A percentile compares a stretch with the other conserved stretches of the same genome.
These are phyloP conservation scores for Cytospora piceicola DNA, from an alignment of 2,329 filamentous ascomycete species.

Conservation along the genomic window DNA sequence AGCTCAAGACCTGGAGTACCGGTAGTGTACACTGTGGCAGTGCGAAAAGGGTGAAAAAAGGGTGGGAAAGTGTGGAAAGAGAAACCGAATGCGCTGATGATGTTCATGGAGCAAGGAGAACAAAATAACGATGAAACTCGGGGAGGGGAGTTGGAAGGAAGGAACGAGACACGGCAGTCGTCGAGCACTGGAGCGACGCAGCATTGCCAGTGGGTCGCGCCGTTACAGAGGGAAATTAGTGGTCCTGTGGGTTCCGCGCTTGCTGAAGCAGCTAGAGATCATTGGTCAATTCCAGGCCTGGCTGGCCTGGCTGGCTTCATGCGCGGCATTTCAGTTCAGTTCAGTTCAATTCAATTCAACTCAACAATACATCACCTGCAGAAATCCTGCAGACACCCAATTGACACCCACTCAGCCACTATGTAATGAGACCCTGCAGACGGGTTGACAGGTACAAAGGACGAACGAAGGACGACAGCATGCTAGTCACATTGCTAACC, in stretches of 20 bases:
- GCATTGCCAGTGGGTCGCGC: not conserved
- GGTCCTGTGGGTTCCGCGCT: not conserved
- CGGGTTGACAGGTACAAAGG: too few species aligned
- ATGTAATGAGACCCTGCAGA: too few species aligned
- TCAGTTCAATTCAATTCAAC: not conserved
- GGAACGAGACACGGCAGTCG: not conserved
- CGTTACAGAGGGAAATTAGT: constrained; percentile 5
- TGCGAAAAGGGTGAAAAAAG: not conserved
- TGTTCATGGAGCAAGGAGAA: not conserved
- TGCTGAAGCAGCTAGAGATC: not conserved
- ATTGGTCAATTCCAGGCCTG: not conserved
- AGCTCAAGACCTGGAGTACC: constrained; percentile 12
- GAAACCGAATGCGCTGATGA: not conserved
- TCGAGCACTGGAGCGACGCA: not conserved
- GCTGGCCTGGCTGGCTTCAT: not conserved
- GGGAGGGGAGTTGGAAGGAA: not conserved
- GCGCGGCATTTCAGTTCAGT: not conserved
- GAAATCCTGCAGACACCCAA: not conserved
- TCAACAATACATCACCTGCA: not conserved
- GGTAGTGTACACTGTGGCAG: not conserved
- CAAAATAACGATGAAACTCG: constrained; percentile 4
- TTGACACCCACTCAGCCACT: too few species aligned
- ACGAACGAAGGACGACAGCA: not conserved
- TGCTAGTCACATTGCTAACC: not conserved
- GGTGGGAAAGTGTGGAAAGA: not conserved